phyloP scores from a whole-genome alignment of 768 basidiomycete species.

The Xerocomellus intermedius region DNA sequence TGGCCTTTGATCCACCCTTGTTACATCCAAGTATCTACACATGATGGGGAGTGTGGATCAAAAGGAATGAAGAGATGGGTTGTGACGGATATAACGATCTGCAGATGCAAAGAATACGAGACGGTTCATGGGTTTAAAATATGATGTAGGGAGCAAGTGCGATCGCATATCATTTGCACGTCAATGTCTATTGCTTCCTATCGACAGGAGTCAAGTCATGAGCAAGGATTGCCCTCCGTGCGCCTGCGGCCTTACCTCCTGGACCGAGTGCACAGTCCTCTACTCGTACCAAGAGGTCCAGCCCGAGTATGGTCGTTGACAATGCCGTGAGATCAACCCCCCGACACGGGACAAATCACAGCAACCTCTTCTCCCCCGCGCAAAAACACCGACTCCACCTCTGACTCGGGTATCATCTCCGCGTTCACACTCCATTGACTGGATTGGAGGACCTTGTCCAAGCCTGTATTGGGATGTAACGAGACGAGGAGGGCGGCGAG shows the following conservation, averaged over 20 bases:
- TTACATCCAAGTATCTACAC: slow-evolving; percentile 10
- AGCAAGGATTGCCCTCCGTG: not conserved
- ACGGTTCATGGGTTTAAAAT: not conserved
- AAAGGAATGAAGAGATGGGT: not conserved
- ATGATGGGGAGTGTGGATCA: not conserved
- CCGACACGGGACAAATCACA: slow-evolving; percentile 80
- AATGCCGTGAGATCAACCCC: slow-evolving; percentile 46
- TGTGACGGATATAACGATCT: not conserved
- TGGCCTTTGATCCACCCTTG: not conserved
- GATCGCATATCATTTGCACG: not conserved
- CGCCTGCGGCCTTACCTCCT: not conserved
- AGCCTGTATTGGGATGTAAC: slow-evolving; percentile 48
- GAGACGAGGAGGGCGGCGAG: slow-evolving; percentile 52
- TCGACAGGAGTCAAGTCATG: no score
- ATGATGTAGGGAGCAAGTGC: not conserved
- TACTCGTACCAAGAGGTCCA: no score
- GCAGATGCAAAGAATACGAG: no score
- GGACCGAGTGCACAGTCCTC: not conserved
- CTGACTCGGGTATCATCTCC: slow-evolving; percentile 70
- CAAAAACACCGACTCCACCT: slow-evolving; percentile 38
- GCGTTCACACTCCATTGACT: slow-evolving; percentile 80
- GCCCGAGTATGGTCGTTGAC: not conserved
- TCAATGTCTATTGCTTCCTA: not conserved
- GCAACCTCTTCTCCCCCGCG: slow-evolving; percentile 76
- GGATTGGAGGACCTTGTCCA: slow-evolving; percentile 53